Evolutionary conservation across 495 filamentous ascomycete species (phyloP).

Genomic region (Jackrogersella minutella): DNA sequence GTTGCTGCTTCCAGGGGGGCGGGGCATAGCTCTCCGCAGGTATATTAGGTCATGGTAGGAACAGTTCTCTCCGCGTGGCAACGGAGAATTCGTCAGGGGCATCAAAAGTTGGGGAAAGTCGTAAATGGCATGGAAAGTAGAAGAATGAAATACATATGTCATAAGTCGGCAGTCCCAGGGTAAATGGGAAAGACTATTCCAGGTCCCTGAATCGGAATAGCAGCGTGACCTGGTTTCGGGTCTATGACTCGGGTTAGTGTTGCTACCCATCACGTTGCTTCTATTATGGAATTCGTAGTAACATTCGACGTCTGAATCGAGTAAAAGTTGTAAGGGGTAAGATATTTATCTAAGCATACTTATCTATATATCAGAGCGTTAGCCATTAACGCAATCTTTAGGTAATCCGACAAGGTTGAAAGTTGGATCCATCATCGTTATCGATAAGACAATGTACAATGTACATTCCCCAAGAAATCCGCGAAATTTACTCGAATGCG

Average conservation of each 20-base stretch:
- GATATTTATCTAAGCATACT: background rate
- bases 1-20: slow-evolving; percentile 40
- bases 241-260: slow-evolving; percentile 15
- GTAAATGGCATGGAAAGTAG: slow-evolving; percentile 23
- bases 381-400: too few relatives aligned
- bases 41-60: slow-evolving; percentile 38
- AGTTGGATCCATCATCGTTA: background rate
- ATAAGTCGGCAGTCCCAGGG: slow-evolving; percentile 14
- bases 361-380: too few relatives aligned
- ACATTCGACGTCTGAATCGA: slow-evolving; percentile 8
- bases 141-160: too few relatives aligned
- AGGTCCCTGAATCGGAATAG: slow-evolving; percentile 22
- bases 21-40: slow-evolving; percentile 41
- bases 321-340: background rate
- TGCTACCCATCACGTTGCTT: slow-evolving; percentile 10
- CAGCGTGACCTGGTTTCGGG: slow-evolving; percentile 16
- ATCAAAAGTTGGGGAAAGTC: slow-evolving; percentile 6
- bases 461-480: background rate
- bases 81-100: slow-evolving; percentile 11
- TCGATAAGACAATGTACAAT: slow-evolving; percentile 16
- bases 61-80: slow-evolving; percentile 26
- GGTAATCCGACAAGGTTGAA: too few relatives aligned
- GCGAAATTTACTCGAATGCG: slow-evolving; percentile 24
- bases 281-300: background rate
- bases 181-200: slow-evolving; percentile 21